A percentile compares a stretch with the other conserved stretches of the same genome.
Evolutionary conservation across 495 filamentous ascomycete genomes (phyloP).

Genomic region (Hypoxylon lienhwacheense): DNA sequence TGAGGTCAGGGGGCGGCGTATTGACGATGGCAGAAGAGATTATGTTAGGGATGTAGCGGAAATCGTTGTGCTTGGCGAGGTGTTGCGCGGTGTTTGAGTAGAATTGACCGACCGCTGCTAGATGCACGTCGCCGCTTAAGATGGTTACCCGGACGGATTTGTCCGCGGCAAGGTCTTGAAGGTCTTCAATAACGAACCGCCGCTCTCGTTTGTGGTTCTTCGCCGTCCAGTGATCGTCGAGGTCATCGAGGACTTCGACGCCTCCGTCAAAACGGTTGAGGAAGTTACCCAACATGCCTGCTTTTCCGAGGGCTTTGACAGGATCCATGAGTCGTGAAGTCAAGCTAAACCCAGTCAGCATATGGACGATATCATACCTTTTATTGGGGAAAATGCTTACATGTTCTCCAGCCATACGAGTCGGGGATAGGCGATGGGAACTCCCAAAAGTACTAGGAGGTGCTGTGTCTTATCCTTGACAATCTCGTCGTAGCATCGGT

Average conservation of each 20-base stretch:
- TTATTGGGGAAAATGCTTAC: slow-evolving; percentile 42
- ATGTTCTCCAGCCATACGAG: slow-evolving; percentile 75
- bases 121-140: slow-evolving; percentile 86
- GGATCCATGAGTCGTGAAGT: slow-evolving; percentile 84
- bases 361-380: not conserved
- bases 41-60: slow-evolving; percentile 88
- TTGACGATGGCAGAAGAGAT: slow-evolving; percentile 88
- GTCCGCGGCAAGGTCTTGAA: slow-evolving; percentile 87
- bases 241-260: slow-evolving; percentile 88
- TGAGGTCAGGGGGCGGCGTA: slow-evolving; percentile 81
- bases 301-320: slow-evolving; percentile 82
- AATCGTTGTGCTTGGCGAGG: slow-evolving; percentile 80
- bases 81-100: slow-evolving; percentile 82
- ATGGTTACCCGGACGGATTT: slow-evolving; percentile 92
- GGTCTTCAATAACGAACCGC: slow-evolving; percentile 80
- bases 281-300: slow-evolving; percentile 76
- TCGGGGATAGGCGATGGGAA: slow-evolving; percentile 92
- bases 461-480: slow-evolving; percentile 83
- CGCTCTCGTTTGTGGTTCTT: slow-evolving; percentile 90
- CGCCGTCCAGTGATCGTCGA: slow-evolving; percentile 96
- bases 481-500: slow-evolving; percentile 79
- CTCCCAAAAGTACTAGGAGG: slow-evolving; percentile 78
- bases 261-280: slow-evolving; percentile 90
- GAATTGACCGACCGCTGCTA: slow-evolving; percentile 91
- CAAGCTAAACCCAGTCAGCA: slow-evolving; percentile 55